Conservation (phyloP, 768 basidiomycete species). For the Lactifluus subvellereus region DNA sequence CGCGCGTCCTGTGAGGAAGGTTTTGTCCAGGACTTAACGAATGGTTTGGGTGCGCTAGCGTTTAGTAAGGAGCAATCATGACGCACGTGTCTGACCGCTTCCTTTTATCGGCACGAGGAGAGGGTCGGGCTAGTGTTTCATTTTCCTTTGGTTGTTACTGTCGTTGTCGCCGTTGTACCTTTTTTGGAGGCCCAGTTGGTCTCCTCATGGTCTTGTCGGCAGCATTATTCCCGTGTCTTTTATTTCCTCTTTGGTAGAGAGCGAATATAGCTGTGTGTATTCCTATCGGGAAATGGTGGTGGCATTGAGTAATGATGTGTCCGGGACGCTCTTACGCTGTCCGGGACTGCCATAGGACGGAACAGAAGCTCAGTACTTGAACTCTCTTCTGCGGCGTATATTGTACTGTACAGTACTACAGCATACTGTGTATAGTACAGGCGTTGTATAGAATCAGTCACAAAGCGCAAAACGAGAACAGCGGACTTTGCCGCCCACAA, state of each 20-base stretch:
- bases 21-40: slow-evolving; percentile 79
- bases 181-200: not conserved
- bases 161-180: slow-evolving; percentile 30
- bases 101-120: slow-evolving; percentile 37
- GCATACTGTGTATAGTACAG: not conserved
- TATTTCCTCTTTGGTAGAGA: slow-evolving; percentile 7
- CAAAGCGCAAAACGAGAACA: no score
- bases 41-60: slow-evolving; percentile 45
- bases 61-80: slow-evolving; percentile 50
- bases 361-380: not conserved
- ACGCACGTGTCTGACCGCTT: slow-evolving; percentile 38
- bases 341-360: not conserved
- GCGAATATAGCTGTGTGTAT: slow-evolving; percentile 22
- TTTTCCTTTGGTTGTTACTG: slow-evolving; percentile 47
- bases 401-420: not conserved
- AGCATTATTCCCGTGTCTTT: slow-evolving; percentile 10
- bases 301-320: not conserved
- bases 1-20: slow-evolving; percentile 40
- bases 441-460: no score
- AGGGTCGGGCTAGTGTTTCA: slow-evolving; percentile 52
- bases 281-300: not conserved
- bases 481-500: no score
- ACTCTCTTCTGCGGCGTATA: no score
- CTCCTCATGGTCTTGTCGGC: not conserved
- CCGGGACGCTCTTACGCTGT: not conserved